Evolutionary conservation across 2,329 filamentous ascomycete genomes (phyloP).

Genomic region (Nannizziopsis arthrosporioides): DNA sequence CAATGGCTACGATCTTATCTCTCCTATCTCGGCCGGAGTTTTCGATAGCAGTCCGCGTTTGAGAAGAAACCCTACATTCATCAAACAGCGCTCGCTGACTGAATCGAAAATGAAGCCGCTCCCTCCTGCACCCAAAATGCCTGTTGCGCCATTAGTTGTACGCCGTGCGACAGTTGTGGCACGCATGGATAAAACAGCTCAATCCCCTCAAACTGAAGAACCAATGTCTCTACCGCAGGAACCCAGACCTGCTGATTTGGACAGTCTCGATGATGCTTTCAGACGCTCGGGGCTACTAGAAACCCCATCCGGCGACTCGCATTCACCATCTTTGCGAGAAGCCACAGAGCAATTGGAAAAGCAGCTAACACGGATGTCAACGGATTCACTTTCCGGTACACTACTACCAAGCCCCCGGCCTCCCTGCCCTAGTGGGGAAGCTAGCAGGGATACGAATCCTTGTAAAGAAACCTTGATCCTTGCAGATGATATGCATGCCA

Average conservation of each 20-base stretch:
- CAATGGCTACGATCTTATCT: slow-evolving; percentile 14
- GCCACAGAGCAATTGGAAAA: slow-evolving; percentile 29
- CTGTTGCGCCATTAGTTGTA: slow-evolving; percentile 22
- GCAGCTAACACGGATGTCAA: slow-evolving; percentile 21
- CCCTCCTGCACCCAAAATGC: slow-evolving; percentile 27
- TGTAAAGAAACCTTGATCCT: background rate
- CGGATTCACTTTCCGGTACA: background rate
- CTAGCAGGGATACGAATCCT: slow-evolving; percentile 5
- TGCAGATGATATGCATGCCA: background rate
- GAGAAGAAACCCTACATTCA: slow-evolving; percentile 14
- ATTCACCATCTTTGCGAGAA: slow-evolving; percentile 17
- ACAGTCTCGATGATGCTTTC: slow-evolving; percentile 21
- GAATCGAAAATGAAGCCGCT: slow-evolving; percentile 32
- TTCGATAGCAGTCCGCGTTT: slow-evolving; percentile 25
- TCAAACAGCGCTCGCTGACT: slow-evolving; percentile 18
- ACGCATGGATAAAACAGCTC: background rate
- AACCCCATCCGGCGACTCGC: background rate
- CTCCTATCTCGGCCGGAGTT: slow-evolving; percentile 18
- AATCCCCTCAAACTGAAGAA: background rate
- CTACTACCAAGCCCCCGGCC: background rate
- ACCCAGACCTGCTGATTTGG: slow-evolving; percentile 19
- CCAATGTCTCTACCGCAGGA: slow-evolving; percentile 13
- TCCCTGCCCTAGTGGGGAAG: background rate
- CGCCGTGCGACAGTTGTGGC: slow-evolving; percentile 13
- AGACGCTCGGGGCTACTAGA: slow-evolving; percentile 13